Conservation (phyloP, 179 eudicot species). For the Carnegiea gigantea region DNA sequence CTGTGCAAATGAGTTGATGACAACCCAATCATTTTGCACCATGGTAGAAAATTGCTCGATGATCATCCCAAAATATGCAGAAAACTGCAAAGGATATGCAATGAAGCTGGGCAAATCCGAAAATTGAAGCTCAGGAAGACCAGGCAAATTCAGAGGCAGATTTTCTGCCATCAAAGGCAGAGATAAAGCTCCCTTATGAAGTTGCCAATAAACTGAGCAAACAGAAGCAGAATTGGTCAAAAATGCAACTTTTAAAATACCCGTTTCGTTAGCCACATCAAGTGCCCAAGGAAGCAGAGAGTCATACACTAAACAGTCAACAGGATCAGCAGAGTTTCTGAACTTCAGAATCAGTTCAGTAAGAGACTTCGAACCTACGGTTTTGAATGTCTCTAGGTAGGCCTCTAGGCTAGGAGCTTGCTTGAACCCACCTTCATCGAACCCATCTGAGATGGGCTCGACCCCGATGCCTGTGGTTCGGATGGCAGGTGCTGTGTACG, state of each 20-base stretch:
- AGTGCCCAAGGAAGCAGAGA: constrained; percentile 28
- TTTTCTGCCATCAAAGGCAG: constrained; percentile 20
- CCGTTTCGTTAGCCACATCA: constrained; percentile 26
- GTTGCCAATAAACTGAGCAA: constrained; percentile 23
- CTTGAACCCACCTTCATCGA: constrained; percentile 22
- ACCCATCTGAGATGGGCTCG: constrained; percentile 29
- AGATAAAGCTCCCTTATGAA: constrained; percentile 7
- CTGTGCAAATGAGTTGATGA: constrained; percentile 20
- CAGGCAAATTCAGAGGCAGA: constrained; percentile 18
- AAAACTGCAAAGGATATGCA: constrained; percentile 3
- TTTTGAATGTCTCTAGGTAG: constrained; percentile 23
- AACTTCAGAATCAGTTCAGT: constrained; percentile 22
- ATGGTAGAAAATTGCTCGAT: constrained; percentile 20
- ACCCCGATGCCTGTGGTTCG: background rate
- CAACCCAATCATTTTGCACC: constrained; percentile 24
- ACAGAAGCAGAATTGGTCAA: constrained; percentile 26
- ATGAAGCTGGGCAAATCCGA: constrained; percentile 25
- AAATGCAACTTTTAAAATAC: constrained; percentile 19
- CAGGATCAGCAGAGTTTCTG: constrained; percentile 8
- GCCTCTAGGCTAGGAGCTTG: constrained; percentile 19
- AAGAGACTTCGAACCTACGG: constrained; percentile 24
- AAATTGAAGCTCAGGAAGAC: constrained; percentile 17
- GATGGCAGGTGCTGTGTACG: constrained; percentile 21
- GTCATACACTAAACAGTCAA: constrained; percentile 24
- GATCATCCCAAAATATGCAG: constrained; percentile 22